phyloP scores from a whole-genome alignment of 257 asterid species.

The Jacaranda mimosifolia region DNA sequence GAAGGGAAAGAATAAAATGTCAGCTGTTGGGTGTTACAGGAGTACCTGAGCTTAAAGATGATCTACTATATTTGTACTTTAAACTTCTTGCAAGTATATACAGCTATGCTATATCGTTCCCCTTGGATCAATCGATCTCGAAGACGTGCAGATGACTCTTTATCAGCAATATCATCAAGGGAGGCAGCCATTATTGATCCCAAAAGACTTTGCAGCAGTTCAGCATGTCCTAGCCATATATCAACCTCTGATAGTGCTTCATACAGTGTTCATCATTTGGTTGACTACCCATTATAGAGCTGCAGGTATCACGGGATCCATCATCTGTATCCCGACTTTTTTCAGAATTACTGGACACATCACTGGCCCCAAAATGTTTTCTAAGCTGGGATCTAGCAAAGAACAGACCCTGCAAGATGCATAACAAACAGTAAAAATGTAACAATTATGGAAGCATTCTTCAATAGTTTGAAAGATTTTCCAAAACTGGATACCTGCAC shows the following conservation, averaged over 20 bases:
- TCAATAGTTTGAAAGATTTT: slow-evolving; percentile 32
- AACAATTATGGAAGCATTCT: slow-evolving; percentile 13
- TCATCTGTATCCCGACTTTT: slow-evolving; percentile 85
- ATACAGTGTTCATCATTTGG: slow-evolving; percentile 84
- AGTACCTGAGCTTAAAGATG: slow-evolving; percentile 4
- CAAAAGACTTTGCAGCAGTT: slow-evolving; percentile 92
- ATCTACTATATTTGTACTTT: slow-evolving; percentile 62
- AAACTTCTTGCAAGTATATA: slow-evolving; percentile 96
- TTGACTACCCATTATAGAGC: slow-evolving; percentile 92
- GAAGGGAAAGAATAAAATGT: slow-evolving; percentile 40
- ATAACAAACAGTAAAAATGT: slow-evolving; percentile 32
- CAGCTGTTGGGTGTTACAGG: slow-evolving; percentile 21
- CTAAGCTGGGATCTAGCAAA: slow-evolving; percentile 90
- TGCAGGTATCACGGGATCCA: slow-evolving; percentile 90
- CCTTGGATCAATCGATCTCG: slow-evolving; percentile 89
- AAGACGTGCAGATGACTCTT: slow-evolving; percentile 85
- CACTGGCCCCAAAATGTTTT: slow-evolving; percentile 80
- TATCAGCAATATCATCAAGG: slow-evolving; percentile 94
- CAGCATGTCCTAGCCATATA: slow-evolving; percentile 93
- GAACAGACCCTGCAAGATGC: slow-evolving; percentile 69
- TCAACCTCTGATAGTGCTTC: slow-evolving; percentile 85
- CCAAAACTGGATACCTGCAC: slow-evolving; percentile 73
- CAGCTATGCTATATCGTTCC: slow-evolving; percentile 98
- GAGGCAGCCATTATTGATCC: slow-evolving; percentile 98
- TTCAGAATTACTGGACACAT: slow-evolving; percentile 78